Conservation (phyloP, 495 filamentous ascomycete species). For the Copromyces sp. region DNA sequence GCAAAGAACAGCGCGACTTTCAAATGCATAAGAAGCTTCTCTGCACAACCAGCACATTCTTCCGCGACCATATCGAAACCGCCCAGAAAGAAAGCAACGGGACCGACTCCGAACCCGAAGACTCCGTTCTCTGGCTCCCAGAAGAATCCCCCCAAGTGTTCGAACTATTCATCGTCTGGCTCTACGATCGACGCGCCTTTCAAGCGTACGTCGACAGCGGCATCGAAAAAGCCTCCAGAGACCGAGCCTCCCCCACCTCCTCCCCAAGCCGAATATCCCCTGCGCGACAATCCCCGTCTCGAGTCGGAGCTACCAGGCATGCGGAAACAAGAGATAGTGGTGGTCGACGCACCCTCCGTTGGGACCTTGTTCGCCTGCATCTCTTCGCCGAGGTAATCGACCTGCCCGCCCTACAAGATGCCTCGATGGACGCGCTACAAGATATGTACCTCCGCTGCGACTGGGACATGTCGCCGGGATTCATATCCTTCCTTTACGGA, state of each 20-base stretch:
- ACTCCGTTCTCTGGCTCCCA: slow-evolving; percentile 28
- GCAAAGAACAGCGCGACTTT: slow-evolving; percentile 31
- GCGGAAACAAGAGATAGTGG: slow-evolving; percentile 11
- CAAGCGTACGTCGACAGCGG: slow-evolving; percentile 28
- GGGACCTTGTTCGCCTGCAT: slow-evolving; percentile 35
- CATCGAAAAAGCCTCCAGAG: slow-evolving; percentile 15
- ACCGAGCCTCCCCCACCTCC: slow-evolving; percentile 1
- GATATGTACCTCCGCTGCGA: slow-evolving; percentile 40
- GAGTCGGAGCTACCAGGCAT: neutral
- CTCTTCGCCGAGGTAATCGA: slow-evolving; percentile 36
- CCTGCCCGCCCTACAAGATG: slow-evolving; percentile 33
- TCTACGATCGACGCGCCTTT: slow-evolving; percentile 28
- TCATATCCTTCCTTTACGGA: slow-evolving; percentile 34
- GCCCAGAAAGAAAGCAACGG: slow-evolving; percentile 5
- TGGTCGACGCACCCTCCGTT: slow-evolving; percentile 21
- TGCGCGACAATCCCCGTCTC: neutral
- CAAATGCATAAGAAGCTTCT: slow-evolving; percentile 30
- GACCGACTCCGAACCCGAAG: slow-evolving; percentile 10
- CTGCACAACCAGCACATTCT: slow-evolving; percentile 28
- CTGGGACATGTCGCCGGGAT: slow-evolving; percentile 35
- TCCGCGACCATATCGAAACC: slow-evolving; percentile 28
- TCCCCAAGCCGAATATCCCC: slow-evolving; percentile 3
- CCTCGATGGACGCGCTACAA: slow-evolving; percentile 38
- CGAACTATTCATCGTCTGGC: slow-evolving; percentile 36
- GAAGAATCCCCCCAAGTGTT: slow-evolving; percentile 37